Base-by-base conservation (phyloP, 306 rosid species). In the Prunus salicina region DNA sequence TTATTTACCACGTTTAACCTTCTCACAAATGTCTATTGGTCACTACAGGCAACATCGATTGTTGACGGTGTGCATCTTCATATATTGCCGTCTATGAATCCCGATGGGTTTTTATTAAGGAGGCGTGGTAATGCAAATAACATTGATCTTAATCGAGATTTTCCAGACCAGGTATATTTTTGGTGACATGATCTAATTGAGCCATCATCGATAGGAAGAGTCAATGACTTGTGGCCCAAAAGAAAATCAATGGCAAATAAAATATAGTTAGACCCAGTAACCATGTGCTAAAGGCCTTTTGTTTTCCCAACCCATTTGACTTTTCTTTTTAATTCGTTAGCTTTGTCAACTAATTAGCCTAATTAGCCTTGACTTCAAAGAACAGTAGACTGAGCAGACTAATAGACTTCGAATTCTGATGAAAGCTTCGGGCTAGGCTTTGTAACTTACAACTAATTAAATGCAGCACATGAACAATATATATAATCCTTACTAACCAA, bases 41-140 rank as follows among this genome's bases (percentile, higher is more conserved):
- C 38, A 66, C 57, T 76, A 74, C 89, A 92, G 98, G 98, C 91
- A 22, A 82, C 86, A 56, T 67, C 88, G 77, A 86, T 92, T 71
- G 97, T 95, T 78, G 88, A 95, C 78, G 88, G 85, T 80, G 86
- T 87, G 77, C 98, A 92, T 91, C 98, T 95, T 84, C 98, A 95
- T 86, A 72, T 95, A 71, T 96, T 95, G 84, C 98, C 98, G 60
- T 85, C 98, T 20, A 85, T 95, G 92, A 95, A 95, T 84, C 98
- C 98, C 55, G 98, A 95, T 83, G 98, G 98, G 50, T 95, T 82
- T 88, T 80, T 84, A 79, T 82, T 92, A 74, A 79, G 86, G 81
- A 90, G 63, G 53, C 98, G 97, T 76, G 89, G 88, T 60, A 95
- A 95, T 92, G 97, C 92, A 38, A 92, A 92, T 65, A 80, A 88